Conservation (phyloP, 352 stramenopile species). For the Phytophthora capsici region DNA sequence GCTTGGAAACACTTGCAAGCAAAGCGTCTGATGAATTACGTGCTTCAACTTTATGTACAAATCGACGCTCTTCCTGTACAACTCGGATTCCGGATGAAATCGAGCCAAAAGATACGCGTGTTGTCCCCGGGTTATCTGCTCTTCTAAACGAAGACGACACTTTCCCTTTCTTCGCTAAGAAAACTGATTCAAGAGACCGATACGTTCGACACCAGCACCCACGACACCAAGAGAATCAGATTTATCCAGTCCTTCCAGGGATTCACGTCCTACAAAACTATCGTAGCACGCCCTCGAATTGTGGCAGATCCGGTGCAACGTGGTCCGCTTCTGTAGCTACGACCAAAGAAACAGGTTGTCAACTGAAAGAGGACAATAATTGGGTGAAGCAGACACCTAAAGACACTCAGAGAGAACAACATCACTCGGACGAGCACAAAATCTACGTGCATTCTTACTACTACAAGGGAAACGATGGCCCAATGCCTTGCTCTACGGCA, state of each 20-base stretch:
- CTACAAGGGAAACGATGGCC: slow-evolving; percentile 8
- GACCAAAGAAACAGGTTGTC: slow-evolving; percentile 1
- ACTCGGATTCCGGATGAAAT: background rate
- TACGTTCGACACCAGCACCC: slow-evolving; percentile 2
- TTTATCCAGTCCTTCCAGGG: slow-evolving; percentile 23
- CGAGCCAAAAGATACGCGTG: background rate
- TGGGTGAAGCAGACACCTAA: background rate
- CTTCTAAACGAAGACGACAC: slow-evolving; percentile 13
- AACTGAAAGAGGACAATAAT: slow-evolving; percentile 1
- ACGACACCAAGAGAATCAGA: slow-evolving; percentile 3
- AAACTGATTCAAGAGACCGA: background rate
- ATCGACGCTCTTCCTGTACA: background rate
- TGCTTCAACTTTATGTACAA: background rate
- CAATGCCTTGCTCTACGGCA: background rate
- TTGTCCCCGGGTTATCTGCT: slow-evolving; percentile 3
- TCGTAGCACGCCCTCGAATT: background rate
- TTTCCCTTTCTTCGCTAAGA: slow-evolving; percentile 5
- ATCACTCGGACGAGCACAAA: background rate
- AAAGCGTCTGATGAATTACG: background rate
- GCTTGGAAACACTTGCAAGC: background rate
- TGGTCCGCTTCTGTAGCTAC: background rate
- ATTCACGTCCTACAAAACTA: slow-evolving; percentile 23
- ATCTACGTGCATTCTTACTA: slow-evolving; percentile 24
- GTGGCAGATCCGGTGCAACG: background rate
- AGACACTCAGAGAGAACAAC: background rate